Evolutionary conservation across 371 early-diverging fungal genomes (phyloP).

Genomic region (Mortierella sp.): DNA sequence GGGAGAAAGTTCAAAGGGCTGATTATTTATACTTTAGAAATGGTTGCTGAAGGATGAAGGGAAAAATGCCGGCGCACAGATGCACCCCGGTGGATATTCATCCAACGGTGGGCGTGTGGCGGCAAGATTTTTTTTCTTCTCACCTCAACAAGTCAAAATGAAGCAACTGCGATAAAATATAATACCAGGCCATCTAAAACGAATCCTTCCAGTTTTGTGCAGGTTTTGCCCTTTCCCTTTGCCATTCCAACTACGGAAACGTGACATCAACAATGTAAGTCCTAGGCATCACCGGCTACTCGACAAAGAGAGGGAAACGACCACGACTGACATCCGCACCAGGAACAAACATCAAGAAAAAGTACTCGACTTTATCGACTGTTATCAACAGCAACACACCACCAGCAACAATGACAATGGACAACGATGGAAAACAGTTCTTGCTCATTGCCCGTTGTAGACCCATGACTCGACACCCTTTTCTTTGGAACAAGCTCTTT

Average conservation of each 20-base stretch:
- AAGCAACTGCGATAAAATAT: neutral
- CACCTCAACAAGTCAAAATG: too few relatives aligned
- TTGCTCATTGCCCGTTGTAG: too few relatives aligned
- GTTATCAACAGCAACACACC: too few relatives aligned
- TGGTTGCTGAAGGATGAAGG: too few relatives aligned
- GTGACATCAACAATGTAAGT: conserved; percentile 9
- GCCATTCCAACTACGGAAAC: conserved; percentile 6
- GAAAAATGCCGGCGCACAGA: too few relatives aligned
- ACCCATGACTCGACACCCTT: too few relatives aligned
- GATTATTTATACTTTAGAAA: too few relatives aligned
- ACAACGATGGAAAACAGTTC: too few relatives aligned
- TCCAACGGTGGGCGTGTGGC: neutral
- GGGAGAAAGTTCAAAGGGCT: too few relatives aligned
- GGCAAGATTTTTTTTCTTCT: too few relatives aligned
- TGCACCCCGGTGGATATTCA: neutral
- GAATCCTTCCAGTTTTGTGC: neutral
- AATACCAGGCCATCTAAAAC: neutral
- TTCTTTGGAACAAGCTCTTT: too few relatives aligned
- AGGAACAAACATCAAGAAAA: too few relatives aligned
- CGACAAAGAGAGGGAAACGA: neutral
- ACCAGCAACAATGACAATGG: conserved; percentile 22
- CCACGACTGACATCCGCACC: neutral
- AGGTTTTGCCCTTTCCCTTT: neutral
- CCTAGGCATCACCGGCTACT: neutral
- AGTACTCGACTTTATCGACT: neutral